Evolutionary conservation across 1,284 basidiomycete genomes (phyloP), one percentile per base, ranked within the genome.

Genomic region (Termitomyces sp.): DNA sequence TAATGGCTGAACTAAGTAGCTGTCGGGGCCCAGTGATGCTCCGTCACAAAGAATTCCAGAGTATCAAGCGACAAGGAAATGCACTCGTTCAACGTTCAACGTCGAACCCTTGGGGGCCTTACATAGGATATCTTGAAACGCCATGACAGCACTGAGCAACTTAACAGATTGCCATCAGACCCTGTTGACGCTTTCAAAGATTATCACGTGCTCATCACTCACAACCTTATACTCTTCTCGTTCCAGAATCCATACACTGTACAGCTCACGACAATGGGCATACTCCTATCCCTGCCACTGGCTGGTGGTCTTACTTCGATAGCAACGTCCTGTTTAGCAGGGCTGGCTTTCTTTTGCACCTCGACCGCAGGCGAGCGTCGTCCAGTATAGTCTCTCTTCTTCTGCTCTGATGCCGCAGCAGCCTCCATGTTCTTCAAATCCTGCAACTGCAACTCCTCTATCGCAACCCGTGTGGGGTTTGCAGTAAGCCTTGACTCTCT

Each of bases 401-500:
- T 49, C 21, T 50, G 51, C 30, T n/a, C n/a, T 53, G 35, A 50
- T 51, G 41, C 42, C 53, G 52, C 43, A 49, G 50, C 73, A 83
- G 94, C 95, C 9, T 94, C 93, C 34, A 96, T 97, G 76, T 92
- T 99, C 73, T 97, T 88, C 82, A 97, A 97, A 77, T 95, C 93
- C 52, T 99, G 96, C 73, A 98, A 98, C 70, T 99, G 96, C 75
- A 97, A 98, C 67, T 97, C 93, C 9, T 97, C 93, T 0, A 98
- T 99, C 61, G 96, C 96, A 0, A 99, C 96, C 34, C 88, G 96
- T 64, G 88, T 99, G 54, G 96, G 96, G 37, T 99, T 95, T 72
- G 93, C 93, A 18, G 92, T 92, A 66, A 53, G 84, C 70, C 33
- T n/a, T 8, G 41, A 5, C 28, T 3, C 11, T 4, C 10, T 9